A percentile compares a stretch with the other conserved stretches of the same genome.
Evolutionary conservation across 2,329 filamentous ascomycete species (phyloP).

Genomic region (Achaetomium macrosporum): DNA sequence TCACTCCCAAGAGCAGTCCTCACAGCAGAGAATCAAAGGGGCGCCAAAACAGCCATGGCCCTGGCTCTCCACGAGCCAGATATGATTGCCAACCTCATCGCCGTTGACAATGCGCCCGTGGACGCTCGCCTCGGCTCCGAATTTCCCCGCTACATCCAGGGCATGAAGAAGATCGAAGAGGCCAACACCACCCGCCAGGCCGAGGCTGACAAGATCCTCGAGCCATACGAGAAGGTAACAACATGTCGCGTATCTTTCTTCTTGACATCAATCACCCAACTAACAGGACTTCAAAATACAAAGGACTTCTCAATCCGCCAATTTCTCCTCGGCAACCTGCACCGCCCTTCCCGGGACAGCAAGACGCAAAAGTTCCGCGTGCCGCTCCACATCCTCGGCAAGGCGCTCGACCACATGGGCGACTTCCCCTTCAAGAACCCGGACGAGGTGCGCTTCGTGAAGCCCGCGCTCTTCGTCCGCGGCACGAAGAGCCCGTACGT

Average conservation of each 20-base stretch:
- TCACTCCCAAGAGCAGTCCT: neutral
- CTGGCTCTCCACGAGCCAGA: slow-evolving; percentile 67
- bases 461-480: slow-evolving; percentile 73
- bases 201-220: slow-evolving; percentile 75
- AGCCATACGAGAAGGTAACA: slow-evolving; percentile 62
- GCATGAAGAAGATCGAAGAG: slow-evolving; percentile 75
- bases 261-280: neutral
- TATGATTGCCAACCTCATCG: slow-evolving; percentile 63
- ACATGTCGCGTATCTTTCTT: too few relatives aligned
- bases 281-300: neutral
- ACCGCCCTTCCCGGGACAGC: slow-evolving; percentile 40
- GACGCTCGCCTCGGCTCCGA: slow-evolving; percentile 68
- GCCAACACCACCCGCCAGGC: slow-evolving; percentile 60
- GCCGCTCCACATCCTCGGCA: slow-evolving; percentile 65
- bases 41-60: slow-evolving; percentile 88
- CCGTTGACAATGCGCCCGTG: slow-evolving; percentile 88
- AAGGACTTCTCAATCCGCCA: slow-evolving; percentile 72
- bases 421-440: slow-evolving; percentile 84
- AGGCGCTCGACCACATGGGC: slow-evolving; percentile 66
- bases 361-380: slow-evolving; percentile 68
- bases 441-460: slow-evolving; percentile 60
- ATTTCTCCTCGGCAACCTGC: slow-evolving; percentile 83
- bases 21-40: slow-evolving; percentile 44
- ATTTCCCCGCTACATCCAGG: slow-evolving; percentile 75
- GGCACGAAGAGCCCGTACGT: slow-evolving; percentile 75